Evolutionary conservation across 495 filamentous ascomycete species (phyloP).

Genomic region (Penicillium odoratum): DNA sequence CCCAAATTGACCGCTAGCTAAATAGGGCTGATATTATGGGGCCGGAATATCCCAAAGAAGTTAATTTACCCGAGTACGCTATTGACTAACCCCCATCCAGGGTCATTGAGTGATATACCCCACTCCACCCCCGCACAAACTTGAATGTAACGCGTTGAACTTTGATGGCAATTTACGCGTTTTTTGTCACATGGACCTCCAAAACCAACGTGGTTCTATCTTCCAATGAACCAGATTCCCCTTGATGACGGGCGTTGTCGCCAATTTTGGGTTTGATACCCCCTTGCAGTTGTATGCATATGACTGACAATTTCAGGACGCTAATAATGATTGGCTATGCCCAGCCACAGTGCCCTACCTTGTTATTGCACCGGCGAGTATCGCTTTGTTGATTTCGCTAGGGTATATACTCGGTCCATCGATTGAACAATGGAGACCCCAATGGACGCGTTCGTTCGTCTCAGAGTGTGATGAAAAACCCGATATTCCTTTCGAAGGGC

Average conservation of each 20-base stretch:
- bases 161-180: not conserved
- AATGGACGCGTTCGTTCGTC: constrained; percentile 53
- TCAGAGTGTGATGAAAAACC: constrained; percentile 35
- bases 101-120: no score
- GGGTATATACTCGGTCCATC: constrained; percentile 32
- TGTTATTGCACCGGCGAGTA: constrained; percentile 43
- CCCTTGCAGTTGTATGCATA: constrained; percentile 4
- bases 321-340: constrained; percentile 47
- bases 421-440: constrained; percentile 37
- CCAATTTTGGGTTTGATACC: constrained; percentile 27
- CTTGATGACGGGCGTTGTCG: constrained; percentile 17
- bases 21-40: no score
- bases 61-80: no score
- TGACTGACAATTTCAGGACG: constrained; percentile 44
- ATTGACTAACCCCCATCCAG: no score
- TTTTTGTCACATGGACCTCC: not conserved
- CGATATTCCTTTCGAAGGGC: constrained; percentile 27
- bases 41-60: no score
- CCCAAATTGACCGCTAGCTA: no score
- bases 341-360: constrained; percentile 50
- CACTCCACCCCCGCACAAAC: constrained; percentile 6
- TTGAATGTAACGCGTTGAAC: constrained; percentile 3
- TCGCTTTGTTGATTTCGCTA: constrained; percentile 41
- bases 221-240: constrained; percentile 26
- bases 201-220: constrained; percentile 7